Conservation (phyloP, 2,329 filamentous ascomycete species). For the Pseudovirgaria hyperparasitica region DNA sequence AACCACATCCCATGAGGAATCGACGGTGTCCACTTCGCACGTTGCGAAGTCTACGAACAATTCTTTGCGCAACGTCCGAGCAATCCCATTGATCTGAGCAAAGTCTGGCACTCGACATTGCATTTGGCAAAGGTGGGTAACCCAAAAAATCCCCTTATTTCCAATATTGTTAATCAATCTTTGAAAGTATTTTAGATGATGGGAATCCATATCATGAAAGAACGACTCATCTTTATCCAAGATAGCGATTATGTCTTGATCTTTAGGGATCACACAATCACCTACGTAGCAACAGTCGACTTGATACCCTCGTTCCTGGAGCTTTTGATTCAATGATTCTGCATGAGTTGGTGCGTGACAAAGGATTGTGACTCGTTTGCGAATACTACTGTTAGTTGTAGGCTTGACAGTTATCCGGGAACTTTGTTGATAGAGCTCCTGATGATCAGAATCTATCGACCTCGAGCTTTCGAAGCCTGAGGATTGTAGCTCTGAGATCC, state of each 20-base stretch:
- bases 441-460: constrained; percentile 9
- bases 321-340: not conserved
- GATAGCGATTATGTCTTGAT: constrained; percentile 11
- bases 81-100: constrained; percentile 14
- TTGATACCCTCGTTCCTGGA: constrained; percentile 1
- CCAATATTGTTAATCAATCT: not conserved
- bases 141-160: constrained; percentile 15
- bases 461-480: constrained; percentile 18
- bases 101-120: constrained; percentile 16
- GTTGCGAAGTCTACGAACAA: constrained; percentile 14
- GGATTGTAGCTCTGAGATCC: constrained; percentile 17
- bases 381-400: constrained; percentile 1
- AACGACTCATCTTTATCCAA: constrained; percentile 13
- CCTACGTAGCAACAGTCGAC: constrained; percentile 3
- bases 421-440: constrained; percentile 9
- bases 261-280: constrained; percentile 4
- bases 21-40: constrained; percentile 8
- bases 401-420: constrained; percentile 8
- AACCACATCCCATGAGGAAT: not conserved
- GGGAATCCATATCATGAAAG: constrained; percentile 12
- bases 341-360: not conserved
- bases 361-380: constrained; percentile 1
- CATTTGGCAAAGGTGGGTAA: constrained; percentile 12
- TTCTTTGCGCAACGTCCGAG: constrained; percentile 18
- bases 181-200: constrained; percentile 7